Base-by-base conservation (phyloP, 116 monocot genomes). In the Trichopus zeylanicus region DNA sequence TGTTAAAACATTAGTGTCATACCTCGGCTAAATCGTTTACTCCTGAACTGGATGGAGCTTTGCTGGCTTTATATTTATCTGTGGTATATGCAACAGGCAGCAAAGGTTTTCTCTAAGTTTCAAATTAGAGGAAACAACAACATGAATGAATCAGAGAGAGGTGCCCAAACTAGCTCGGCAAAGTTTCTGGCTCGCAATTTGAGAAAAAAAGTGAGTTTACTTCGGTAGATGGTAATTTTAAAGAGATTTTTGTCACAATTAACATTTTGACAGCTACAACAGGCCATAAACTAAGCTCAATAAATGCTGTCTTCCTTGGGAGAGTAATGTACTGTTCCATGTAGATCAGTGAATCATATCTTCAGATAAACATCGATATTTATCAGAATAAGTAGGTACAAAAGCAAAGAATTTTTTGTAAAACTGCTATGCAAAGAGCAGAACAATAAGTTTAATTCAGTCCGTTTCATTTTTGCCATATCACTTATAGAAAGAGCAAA, bases 41-140 rank as follows among this genome's bases (percentile, higher is more conserved):
- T n/a, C n/a, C n/a, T n/a, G n/a, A n/a, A n/a, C n/a, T n/a, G n/a
- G n/a, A n/a, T n/a, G n/a, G n/a, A n/a, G n/a, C n/a, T n/a, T n/a
- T n/a, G n/a, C n/a, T n/a, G n/a, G n/a, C 28, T 53, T 1, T 15
- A 6, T 27, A 12, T 54, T 54, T 12, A 54, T 8, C n/a, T 30
- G 1, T 53, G 11, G 7, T 55, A 33, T 31, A 23, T 15, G 46
- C 67, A 54, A 18, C 62, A 74, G 74, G 67, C 62, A 57, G 56
- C 67, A 38, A 74, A 74, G 62, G 61, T 74, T 22, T 39, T 74
- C 24, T 51, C 62, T 34, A 67, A 62, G 59, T 29, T 67, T 47
- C 55, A 51, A n/a, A 63, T 53, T 28, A 31, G 51, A 31, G 67
- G 52, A 71, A 46, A 32, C 51, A n/a, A 38, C 9, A 23, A 39